Conservation (phyloP, 371 early-diverging fungal species). For the Actinomortierella wolfii region DNA sequence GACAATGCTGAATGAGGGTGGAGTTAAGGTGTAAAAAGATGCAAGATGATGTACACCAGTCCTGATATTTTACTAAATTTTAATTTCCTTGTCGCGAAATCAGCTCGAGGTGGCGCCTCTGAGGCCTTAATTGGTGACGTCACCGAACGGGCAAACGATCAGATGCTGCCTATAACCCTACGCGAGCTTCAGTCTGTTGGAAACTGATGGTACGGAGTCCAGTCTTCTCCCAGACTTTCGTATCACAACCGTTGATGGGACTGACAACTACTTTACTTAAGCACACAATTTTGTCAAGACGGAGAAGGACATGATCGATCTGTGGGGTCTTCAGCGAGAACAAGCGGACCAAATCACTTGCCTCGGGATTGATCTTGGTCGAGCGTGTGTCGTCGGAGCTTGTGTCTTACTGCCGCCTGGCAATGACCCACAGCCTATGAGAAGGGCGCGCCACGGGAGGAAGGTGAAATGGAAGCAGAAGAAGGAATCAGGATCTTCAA, state of each 20-base stretch:
- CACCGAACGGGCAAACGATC: too few species aligned
- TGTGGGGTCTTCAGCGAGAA: too few species aligned
- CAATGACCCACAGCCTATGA: not conserved
- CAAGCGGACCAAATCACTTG: slow-evolving; percentile 7
- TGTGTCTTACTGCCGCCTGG: not conserved
- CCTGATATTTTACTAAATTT: too few species aligned
- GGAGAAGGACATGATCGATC: too few species aligned
- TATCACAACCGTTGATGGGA: slow-evolving; percentile 12
- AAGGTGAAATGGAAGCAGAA: not conserved
- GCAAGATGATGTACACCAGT: too few species aligned
- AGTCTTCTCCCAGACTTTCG: slow-evolving; percentile 8
- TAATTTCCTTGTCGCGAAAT: too few species aligned
- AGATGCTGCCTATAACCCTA: too few species aligned
- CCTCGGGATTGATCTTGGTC: slow-evolving; percentile 10
- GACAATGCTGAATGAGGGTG: too few species aligned
- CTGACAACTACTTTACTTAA: slow-evolving; percentile 7
- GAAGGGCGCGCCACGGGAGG: not conserved
- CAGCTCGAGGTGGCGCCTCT: too few species aligned
- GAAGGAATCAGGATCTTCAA: not conserved
- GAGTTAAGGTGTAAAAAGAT: too few species aligned
- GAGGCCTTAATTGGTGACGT: too few species aligned
- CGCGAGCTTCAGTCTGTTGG: slow-evolving; percentile 10
- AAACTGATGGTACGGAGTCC: slow-evolving; percentile 12
- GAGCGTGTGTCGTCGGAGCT: slow-evolving; percentile 7
- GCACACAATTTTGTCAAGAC: slow-evolving; percentile 13